These are phyloP conservation scores for Suillus weaverae DNA, from an alignment of 768 basidiomycete species.

Conservation along the genomic window DNA sequence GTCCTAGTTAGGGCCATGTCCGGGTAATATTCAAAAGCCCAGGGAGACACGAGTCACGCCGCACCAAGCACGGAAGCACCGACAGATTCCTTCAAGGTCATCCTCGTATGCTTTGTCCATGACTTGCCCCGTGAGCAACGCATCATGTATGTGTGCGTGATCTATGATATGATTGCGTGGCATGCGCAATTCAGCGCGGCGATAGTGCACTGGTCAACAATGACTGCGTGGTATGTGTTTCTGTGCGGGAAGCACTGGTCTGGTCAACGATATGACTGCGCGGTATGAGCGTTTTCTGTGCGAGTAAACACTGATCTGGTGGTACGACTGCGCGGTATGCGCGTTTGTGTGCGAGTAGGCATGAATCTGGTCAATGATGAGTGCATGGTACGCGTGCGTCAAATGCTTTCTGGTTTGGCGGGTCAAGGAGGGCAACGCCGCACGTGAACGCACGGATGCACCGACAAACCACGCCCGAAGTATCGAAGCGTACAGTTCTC, in stretches of 20 bases:
- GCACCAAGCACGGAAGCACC: constrained; percentile 15
- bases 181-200: not conserved
- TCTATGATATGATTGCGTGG: not conserved
- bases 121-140: constrained; percentile 6
- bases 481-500: constrained; percentile 2
- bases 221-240: not conserved
- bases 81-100: constrained; percentile 5
- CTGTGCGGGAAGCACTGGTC: not conserved
- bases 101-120: constrained; percentile 9
- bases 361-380: not conserved
- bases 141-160: not conserved
- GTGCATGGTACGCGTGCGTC: not conserved
- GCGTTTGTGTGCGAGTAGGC: not conserved
- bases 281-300: not conserved
- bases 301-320: not conserved
- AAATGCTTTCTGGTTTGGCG: not conserved
- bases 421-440: constrained; percentile 10
- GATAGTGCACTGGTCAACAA: not conserved
- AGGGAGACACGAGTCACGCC: constrained; percentile 7
- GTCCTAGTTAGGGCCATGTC: not conserved
- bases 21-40: not conserved
- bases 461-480: constrained; percentile 7
- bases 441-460: constrained; percentile 8
- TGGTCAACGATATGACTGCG: not conserved
- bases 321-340: not conserved